These are phyloP conservation scores for Diplodia scrobiculata DNA, from an alignment of 2,329 filamentous ascomycete species.

Conservation along the genomic window DNA sequence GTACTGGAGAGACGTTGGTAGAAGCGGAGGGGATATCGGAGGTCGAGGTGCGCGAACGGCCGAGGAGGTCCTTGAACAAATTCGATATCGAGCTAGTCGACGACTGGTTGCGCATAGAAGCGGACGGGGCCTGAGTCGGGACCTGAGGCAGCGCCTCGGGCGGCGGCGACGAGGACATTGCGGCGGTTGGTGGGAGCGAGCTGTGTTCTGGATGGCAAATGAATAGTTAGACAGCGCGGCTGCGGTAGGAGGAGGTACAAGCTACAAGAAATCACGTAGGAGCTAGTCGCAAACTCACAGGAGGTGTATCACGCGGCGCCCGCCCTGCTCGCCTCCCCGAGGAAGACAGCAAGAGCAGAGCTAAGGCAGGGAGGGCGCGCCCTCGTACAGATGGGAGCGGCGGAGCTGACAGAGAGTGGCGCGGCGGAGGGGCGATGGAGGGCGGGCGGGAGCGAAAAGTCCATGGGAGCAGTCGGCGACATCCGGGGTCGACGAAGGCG, in stretches of 20 bases:
- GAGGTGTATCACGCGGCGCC: constrained; percentile 7
- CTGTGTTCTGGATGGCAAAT: not conserved
- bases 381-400: not conserved
- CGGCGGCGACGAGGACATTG: constrained; percentile 26
- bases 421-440: constrained; percentile 11
- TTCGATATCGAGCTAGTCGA: constrained; percentile 27
- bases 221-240: not conserved
- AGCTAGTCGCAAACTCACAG: constrained; percentile 3
- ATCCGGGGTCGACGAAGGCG: constrained; percentile 16
- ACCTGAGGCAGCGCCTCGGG: constrained; percentile 27
- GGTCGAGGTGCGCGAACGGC: constrained; percentile 17
- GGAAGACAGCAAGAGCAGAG: constrained; percentile 16
- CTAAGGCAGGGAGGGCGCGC: constrained; percentile 12
- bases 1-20: constrained; percentile 21
- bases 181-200: not conserved
- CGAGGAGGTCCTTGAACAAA: constrained; percentile 25
- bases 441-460: constrained; percentile 22
- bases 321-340: constrained; percentile 15
- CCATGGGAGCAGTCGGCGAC: constrained; percentile 26
- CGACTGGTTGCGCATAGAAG: constrained; percentile 22
- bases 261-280: not conserved
- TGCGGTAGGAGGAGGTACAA: not conserved
- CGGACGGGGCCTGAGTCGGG: constrained; percentile 3
- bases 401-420: constrained; percentile 5
- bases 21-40: constrained; percentile 8